These are phyloP conservation scores for Mycosphaerelloides madeirae DNA, from an alignment of 2,329 filamentous ascomycete species.

Conservation along the genomic window DNA sequence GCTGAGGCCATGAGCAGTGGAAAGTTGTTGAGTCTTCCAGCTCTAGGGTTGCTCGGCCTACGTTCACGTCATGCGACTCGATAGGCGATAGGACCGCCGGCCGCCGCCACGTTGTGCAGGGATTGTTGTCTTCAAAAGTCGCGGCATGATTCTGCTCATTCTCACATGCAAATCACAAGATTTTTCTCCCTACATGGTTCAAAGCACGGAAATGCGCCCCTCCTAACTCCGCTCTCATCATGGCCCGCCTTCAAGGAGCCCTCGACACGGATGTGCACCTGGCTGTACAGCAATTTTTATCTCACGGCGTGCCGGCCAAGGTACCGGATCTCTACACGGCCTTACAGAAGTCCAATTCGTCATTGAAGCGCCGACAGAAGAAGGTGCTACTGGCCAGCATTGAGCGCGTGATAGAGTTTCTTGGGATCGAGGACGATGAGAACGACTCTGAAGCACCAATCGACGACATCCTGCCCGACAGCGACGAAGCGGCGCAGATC, in stretches of 20 bases:
- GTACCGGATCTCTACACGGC: conserved; percentile 60
- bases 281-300: conserved; percentile 25
- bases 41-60: not conserved
- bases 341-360: conserved; percentile 82
- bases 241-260: conserved; percentile 11
- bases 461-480: conserved; percentile 33
- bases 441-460: conserved; percentile 51
- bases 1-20: not conserved
- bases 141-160: too few relatives aligned
- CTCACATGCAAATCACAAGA: too few relatives aligned
- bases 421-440: conserved; percentile 61
- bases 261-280: conserved; percentile 55
- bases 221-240: too few relatives aligned
- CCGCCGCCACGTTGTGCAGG: conserved; percentile 2
- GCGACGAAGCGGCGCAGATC: conserved; percentile 39
- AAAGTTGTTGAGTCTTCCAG: not conserved
- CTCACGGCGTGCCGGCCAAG: conserved; percentile 23
- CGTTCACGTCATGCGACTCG: conserved; percentile 7
- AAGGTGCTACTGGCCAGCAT: conserved; percentile 78
- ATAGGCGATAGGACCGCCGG: conserved; percentile 1
- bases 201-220: too few relatives aligned
- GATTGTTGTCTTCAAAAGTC: too few relatives aligned
- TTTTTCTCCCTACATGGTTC: too few relatives aligned
- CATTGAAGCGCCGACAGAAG: conserved; percentile 75
- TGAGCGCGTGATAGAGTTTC: conserved; percentile 70